Percentiles rank a stretch among this genome's conserved stretches.
phyloP scores from a whole-genome alignment of 345 rosid species.

The Boechera stricta region DNA sequence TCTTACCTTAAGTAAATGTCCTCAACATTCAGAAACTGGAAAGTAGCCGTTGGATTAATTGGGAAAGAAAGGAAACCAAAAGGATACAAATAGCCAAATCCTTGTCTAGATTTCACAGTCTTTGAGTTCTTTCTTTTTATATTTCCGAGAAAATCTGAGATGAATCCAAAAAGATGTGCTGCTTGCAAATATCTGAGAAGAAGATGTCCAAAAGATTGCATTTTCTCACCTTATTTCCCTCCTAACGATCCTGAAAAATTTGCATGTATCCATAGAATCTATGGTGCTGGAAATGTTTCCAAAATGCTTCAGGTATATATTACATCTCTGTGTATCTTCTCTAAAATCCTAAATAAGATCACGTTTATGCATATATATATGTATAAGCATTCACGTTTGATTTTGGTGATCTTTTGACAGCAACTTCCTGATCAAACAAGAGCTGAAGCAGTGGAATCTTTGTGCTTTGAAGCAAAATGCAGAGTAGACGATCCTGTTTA shows the following conservation, averaged over 20 bases:
- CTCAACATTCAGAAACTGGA: slow-evolving; percentile 17
- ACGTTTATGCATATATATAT: not conserved
- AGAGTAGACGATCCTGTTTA: slow-evolving; percentile 64
- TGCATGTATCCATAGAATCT: slow-evolving; percentile 63
- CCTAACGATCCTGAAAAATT: slow-evolving; percentile 61
- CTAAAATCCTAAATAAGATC: not conserved
- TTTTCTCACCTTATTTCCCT: slow-evolving; percentile 72
- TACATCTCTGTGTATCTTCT: slow-evolving; percentile 15
- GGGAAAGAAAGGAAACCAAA: slow-evolving; percentile 22
- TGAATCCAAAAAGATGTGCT: slow-evolving; percentile 60
- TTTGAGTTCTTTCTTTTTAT: slow-evolving; percentile 17
- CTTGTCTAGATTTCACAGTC: slow-evolving; percentile 30
- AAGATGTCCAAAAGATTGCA: slow-evolving; percentile 66
- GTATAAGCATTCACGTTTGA: not conserved
- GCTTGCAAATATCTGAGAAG: slow-evolving; percentile 77
- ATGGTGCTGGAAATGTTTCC: slow-evolving; percentile 79
- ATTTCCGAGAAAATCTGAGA: slow-evolving; percentile 18
- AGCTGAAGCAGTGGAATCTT: slow-evolving; percentile 57
- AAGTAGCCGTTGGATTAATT: slow-evolving; percentile 41
- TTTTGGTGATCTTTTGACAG: slow-evolving; percentile 40
- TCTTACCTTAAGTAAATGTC: slow-evolving; percentile 34
- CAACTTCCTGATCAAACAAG: slow-evolving; percentile 54
- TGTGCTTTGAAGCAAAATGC: slow-evolving; percentile 64
- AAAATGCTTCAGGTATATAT: slow-evolving; percentile 64
- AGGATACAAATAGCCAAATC: slow-evolving; percentile 33